phyloP scores from a whole-genome alignment of 2,329 filamentous ascomycete species.

The Neophaeococcomyces aloes region DNA sequence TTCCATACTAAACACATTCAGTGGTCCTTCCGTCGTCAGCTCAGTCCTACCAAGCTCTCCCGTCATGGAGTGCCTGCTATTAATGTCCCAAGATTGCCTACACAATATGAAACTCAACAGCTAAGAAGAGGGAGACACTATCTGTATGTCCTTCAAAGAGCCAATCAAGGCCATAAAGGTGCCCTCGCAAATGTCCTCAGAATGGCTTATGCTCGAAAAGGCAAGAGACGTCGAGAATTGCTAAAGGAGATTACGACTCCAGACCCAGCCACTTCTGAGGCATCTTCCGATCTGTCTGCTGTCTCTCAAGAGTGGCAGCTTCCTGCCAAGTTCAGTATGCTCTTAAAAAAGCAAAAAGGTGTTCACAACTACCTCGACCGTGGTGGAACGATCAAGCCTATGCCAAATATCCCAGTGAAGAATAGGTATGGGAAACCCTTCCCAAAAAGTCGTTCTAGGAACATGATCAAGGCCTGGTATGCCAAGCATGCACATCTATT shows the following conservation, averaged over 20 bases:
- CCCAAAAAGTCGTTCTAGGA: slow-evolving; percentile 24
- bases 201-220: slow-evolving; percentile 48
- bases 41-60: slow-evolving; percentile 4
- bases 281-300: background rate
- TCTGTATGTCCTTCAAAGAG: slow-evolving; percentile 38
- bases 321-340: slow-evolving; percentile 24
- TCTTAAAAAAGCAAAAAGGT: slow-evolving; percentile 28
- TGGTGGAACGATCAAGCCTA: slow-evolving; percentile 20
- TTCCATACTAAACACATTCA: slow-evolving; percentile 42
- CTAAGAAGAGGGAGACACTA: slow-evolving; percentile 26
- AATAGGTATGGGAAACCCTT: slow-evolving; percentile 30
- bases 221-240: slow-evolving; percentile 42
- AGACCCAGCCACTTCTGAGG: slow-evolving; percentile 11
- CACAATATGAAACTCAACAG: slow-evolving; percentile 1
- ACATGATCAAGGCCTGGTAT: slow-evolving; percentile 32
- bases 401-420: slow-evolving; percentile 26
- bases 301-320: slow-evolving; percentile 29
- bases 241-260: slow-evolving; percentile 28
- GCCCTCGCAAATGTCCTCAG: slow-evolving; percentile 44
- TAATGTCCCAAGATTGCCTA: background rate
- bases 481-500: slow-evolving; percentile 23
- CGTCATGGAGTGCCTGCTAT: background rate
- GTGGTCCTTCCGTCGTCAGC: slow-evolving; percentile 38
- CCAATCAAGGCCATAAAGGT: slow-evolving; percentile 45
- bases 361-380: slow-evolving; percentile 23